A percentile compares a stretch with the other conserved stretches of the same genome.
These are phyloP conservation scores for Echeveria elegans DNA, from an alignment of 164 flowering plant species.

Conservation along the genomic window DNA sequence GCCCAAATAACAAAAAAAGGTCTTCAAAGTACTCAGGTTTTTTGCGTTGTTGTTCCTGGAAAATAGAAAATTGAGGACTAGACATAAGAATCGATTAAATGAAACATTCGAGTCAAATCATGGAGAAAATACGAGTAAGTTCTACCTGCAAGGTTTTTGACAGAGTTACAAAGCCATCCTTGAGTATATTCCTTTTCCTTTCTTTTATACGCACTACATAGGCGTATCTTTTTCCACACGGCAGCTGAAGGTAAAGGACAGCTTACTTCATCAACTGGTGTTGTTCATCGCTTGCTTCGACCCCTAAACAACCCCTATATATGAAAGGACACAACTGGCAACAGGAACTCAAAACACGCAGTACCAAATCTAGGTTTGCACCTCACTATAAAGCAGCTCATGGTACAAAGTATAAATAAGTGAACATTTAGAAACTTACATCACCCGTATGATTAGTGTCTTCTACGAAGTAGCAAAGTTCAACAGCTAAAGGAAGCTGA, in stretches of 20 bases:
- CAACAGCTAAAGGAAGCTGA: conserved; percentile 4
- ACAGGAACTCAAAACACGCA: not conserved
- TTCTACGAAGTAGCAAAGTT: not conserved
- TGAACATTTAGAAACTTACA: conserved; percentile 28
- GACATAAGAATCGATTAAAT: too few relatives aligned
- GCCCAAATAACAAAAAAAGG: conserved; percentile 62
- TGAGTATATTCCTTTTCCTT: conserved; percentile 63
- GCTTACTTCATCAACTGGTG: conserved; percentile 67
- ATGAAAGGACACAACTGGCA: not conserved
- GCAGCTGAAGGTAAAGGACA: conserved; percentile 58
- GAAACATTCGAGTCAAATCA: not conserved
- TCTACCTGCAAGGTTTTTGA: conserved; percentile 75
- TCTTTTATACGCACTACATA: conserved; percentile 34
- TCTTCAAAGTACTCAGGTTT: conserved; percentile 82
- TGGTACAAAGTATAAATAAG: not conserved
- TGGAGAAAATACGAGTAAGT: conserved; percentile 6
- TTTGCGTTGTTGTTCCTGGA: conserved; percentile 70
- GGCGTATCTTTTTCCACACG: conserved; percentile 53
- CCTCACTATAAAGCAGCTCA: not conserved
- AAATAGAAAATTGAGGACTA: conserved; percentile 16
- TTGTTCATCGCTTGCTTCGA: conserved; percentile 66
- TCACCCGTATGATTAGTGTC: conserved; percentile 10
- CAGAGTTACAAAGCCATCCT: conserved; percentile 95
- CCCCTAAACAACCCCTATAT: conserved; percentile 76
- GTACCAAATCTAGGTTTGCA: not conserved